Evolutionary conservation across 1,284 basidiomycete species (phyloP), one percentile per base, ranked within the genome.

Genomic region (Rhizoctonia solani): DNA sequence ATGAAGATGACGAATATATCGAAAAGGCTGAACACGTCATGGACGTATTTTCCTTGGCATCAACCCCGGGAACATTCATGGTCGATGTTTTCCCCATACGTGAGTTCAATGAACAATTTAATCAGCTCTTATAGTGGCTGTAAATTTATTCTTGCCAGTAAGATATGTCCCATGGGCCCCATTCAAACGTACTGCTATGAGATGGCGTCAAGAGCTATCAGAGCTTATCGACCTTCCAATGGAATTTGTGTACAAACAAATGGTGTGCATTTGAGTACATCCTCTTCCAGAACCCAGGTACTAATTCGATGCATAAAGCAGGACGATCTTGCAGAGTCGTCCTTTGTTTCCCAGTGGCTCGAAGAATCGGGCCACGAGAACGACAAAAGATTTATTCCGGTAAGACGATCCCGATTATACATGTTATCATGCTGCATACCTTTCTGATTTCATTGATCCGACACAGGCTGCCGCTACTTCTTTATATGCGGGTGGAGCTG

Each of bases 401-500:
- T 39, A 39, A 39, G 37, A n/a, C n/a, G n/a, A n/a, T n/a, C n/a
- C n/a, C n/a, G n/a, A n/a, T n/a, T n/a, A n/a, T 39, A 39, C 37
- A 39, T 8, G 37, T 39, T 8, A 8, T 16, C 16, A 8, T 8
- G 16, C 37, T 8, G 8, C 37, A 39, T 39, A 16, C 9, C 16
- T 39, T 16, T 39, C 16, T 39, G 37, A 39, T 8, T 39, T 39
- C 16, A 8, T 16, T 39, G 37, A 39, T 8, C 37, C 8, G 37
- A 16, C 19, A 19, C 1, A 61, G 58, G 34, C n/a, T 4, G 21
- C 58, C 13, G 58, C 58, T 27, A 47, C 46, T 13, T 47, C 58
- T 5, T n/a, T 61, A 16, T 61, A 61, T 16, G 58, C 46, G 16
- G 58, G 46, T 1, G 58, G 58, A 14, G 58, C 58, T 6, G 58